phyloP scores from a whole-genome alignment of 2,329 filamentous ascomycete species.

The Phyllosticta capitalensis region DNA sequence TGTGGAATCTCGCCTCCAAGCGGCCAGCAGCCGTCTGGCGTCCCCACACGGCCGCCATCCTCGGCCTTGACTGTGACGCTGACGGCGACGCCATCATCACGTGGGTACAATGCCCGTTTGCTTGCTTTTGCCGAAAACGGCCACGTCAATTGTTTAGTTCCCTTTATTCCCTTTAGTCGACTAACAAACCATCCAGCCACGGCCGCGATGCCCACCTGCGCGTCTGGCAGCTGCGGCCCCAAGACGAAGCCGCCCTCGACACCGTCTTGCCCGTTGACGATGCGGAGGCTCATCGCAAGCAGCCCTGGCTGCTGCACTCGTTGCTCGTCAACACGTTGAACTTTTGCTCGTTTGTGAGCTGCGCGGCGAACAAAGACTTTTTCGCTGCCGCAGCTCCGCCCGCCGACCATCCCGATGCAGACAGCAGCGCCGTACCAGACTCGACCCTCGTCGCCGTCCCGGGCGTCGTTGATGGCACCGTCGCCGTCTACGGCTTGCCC shows the following conservation, averaged over 20 bases:
- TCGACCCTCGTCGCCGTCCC: slow-evolving; percentile 62
- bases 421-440: background rate
- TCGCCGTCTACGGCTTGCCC: slow-evolving; percentile 80
- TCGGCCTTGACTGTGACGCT: slow-evolving; percentile 65
- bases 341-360: slow-evolving; percentile 75
- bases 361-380: slow-evolving; percentile 23
- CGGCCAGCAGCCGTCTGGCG: slow-evolving; percentile 77
- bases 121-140: background rate
- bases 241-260: slow-evolving; percentile 56
- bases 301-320: slow-evolving; percentile 79
- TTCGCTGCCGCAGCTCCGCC: slow-evolving; percentile 5
- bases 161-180: background rate
- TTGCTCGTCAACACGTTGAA: slow-evolving; percentile 88
- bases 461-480: slow-evolving; percentile 39
- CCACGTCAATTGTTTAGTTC: background rate
- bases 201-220: slow-evolving; percentile 80
- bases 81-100: slow-evolving; percentile 63
- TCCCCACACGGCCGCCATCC: slow-evolving; percentile 67
- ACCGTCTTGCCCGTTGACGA: slow-evolving; percentile 61
- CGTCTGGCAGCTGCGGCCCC: slow-evolving; percentile 64
- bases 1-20: slow-evolving; percentile 79
- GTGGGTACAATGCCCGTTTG: slow-evolving; percentile 42
- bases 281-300: slow-evolving; percentile 38
- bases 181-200: slow-evolving; percentile 43
- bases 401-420: too few relatives aligned